Evolutionary conservation across 352 stramenopile species (phyloP), one percentile per base, ranked within the genome.

Genomic region (Globisporangium iwayamae): DNA sequence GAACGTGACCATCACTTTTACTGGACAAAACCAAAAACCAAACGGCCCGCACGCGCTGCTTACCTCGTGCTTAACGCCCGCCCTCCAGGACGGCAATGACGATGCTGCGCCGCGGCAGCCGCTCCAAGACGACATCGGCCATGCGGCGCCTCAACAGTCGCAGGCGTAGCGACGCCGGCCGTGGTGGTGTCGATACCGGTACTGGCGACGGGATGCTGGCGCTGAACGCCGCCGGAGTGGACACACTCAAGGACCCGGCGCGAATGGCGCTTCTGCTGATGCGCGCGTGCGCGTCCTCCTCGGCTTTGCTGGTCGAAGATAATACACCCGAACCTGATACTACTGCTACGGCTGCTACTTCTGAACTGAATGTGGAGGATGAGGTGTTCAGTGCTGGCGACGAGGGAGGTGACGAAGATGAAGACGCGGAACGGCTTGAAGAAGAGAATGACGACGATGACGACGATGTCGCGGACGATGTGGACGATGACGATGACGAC

Each of bases 261-360:
- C 76, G 70, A 20, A 68, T 85, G 67, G 75, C 75, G 18, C 66
- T 68, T 36, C 53, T 88, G 62, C 75, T 88, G 47, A 64, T 77
- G 34, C 79, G 76, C 54, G 71, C 69, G 32, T 83, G 80, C 41
- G 74, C 65, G 22, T 68, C 67, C 13, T 68, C 65, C 13, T 28
- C 52, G 22, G 22, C 32, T 45, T 20, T 41, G 30, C 66, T 62
- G 18, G 30, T 53, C 11, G 25, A 30, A 25, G 45, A 18, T 14
- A 30, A 38, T 28, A 30, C 20, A 16, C 8, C n/a, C 16, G 46
- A 22, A 16, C 45, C 43, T 10, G 41, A 30, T 32, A 45, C 48
- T n/a, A 25, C 46, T 25, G 25, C 30, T 47, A 32, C 14, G 72
- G 20, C n/a, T 25, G 32, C 30, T 47, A 32, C 14, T 73, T 22